phyloP scores from a whole-genome alignment of 805 yeast genomes.

The Candida ficus region DNA sequence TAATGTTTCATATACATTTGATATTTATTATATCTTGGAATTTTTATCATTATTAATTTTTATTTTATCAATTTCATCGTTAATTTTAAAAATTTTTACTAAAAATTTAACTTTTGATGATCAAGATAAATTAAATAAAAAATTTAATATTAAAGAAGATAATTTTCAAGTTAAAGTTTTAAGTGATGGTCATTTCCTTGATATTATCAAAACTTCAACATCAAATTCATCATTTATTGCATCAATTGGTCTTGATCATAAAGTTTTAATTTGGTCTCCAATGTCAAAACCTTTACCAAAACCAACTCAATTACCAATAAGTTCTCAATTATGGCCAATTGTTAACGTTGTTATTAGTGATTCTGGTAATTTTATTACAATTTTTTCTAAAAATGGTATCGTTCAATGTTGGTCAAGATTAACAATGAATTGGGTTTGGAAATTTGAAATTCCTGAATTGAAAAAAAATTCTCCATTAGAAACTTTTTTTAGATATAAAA shows the following conservation, averaged over 20 bases:
- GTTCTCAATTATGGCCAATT: conserved; percentile 54
- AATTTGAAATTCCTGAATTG: conserved; percentile 32
- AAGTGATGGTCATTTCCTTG: conserved; percentile 53
- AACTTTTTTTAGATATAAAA: conserved; percentile 54
- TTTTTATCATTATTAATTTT: conserved; percentile 46
- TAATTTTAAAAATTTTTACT: conserved; percentile 38
- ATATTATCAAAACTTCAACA: conserved; percentile 55
- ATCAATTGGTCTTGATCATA: conserved; percentile 70
- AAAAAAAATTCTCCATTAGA: conserved; percentile 40
- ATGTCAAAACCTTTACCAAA: conserved; percentile 40
- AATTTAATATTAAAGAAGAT: conserved; percentile 14
- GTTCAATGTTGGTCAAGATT: conserved; percentile 59
- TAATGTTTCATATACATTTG: conserved; percentile 37
- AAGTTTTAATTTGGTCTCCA: conserved; percentile 71
- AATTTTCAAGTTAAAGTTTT: conserved; percentile 35
- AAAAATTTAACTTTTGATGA: conserved; percentile 16
- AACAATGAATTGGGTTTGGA: conserved; percentile 55
- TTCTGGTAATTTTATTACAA: conserved; percentile 53
- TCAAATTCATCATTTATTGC: conserved; percentile 60
- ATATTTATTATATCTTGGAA: conserved; percentile 50
- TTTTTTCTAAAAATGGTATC: conserved; percentile 46
- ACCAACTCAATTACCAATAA: conserved; percentile 39
- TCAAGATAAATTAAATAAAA: conserved; percentile 16
- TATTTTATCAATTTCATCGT: conserved; percentile 42
- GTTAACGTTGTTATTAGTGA: conserved; percentile 50